phyloP scores from a whole-genome alignment of 495 filamentous ascomycete genomes.

The Glutinoglossum americanum region DNA sequence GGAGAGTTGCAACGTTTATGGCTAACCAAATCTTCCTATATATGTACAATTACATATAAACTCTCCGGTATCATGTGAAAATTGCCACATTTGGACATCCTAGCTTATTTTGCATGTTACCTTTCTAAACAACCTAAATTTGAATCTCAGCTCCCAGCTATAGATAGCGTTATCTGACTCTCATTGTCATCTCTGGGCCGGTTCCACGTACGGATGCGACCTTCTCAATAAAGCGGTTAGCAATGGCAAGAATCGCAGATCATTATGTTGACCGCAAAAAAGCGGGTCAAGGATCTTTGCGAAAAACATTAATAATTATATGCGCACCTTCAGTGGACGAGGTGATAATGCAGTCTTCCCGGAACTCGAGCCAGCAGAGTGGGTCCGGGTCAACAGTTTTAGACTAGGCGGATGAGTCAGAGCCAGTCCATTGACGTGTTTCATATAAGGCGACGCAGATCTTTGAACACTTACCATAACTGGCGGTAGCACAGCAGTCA shows the following conservation, averaged over 20 bases:
- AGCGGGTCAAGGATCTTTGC: not conserved
- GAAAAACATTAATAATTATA: constrained; percentile 4
- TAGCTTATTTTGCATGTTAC: too few species aligned
- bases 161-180: not conserved
- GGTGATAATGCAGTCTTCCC: constrained; percentile 79
- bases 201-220: constrained; percentile 76
- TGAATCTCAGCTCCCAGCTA: not conserved
- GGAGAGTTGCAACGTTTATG: too few species aligned
- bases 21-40: too few species aligned
- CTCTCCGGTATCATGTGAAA: too few species aligned
- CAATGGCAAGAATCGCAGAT: not conserved
- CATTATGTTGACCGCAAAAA: not conserved
- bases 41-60: too few species aligned
- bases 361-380: constrained; percentile 73
- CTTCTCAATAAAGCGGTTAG: constrained; percentile 21
- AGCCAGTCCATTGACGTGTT: constrained; percentile 1
- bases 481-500: constrained; percentile 75
- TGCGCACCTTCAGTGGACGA: constrained; percentile 62
- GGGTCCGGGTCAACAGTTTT: constrained; percentile 76
- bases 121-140: not conserved
- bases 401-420: constrained; percentile 25
- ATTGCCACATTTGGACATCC: too few species aligned
- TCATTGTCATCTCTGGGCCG: constrained; percentile 38
- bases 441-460: not conserved
- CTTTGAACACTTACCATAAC: constrained; percentile 42